Conservation (phyloP, 805 yeast species). For the Candida stauntonica region DNA sequence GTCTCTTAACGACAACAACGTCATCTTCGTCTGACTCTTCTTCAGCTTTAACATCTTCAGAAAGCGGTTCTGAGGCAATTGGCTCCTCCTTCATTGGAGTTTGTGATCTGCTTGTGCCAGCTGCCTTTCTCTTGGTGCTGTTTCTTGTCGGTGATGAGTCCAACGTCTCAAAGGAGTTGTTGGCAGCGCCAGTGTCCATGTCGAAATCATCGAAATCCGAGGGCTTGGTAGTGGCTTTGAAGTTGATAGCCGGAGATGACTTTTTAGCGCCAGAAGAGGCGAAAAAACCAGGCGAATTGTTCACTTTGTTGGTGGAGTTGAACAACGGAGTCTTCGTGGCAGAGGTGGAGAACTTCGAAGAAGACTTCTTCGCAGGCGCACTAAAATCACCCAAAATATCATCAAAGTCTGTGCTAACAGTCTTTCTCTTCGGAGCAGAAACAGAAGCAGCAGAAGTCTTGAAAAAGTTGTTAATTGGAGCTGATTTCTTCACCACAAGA, state of each 20-base stretch:
- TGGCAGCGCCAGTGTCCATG: constrained; percentile 23
- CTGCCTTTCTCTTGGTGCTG: constrained; percentile 5
- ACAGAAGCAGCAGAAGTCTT: constrained; percentile 34
- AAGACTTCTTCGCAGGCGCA: constrained; percentile 16
- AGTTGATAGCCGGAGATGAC: constrained; percentile 20
- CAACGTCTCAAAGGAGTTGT: constrained; percentile 26
- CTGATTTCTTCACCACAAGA: constrained; percentile 33
- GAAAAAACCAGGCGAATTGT: constrained; percentile 22
- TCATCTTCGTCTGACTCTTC: constrained; percentile 45
- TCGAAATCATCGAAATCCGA: constrained; percentile 26
- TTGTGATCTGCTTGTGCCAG: neutral
- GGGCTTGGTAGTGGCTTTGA: too few species aligned
- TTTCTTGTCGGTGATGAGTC: constrained; percentile 36
- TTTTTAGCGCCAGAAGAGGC: constrained; percentile 24
- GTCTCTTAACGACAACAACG: constrained; percentile 49
- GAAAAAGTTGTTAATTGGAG: constrained; percentile 51
- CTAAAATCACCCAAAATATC: constrained; percentile 50
- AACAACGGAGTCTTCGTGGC: constrained; percentile 20
- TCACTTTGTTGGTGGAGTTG: constrained; percentile 26
- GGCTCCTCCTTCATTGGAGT: constrained; percentile 8
- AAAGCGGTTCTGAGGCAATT: constrained; percentile 15
- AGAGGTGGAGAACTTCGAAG: constrained; percentile 14
- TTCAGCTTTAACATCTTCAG: neutral
- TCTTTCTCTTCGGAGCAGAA: constrained; percentile 34
- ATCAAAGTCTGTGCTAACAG: constrained; percentile 53